Evolutionary conservation across 768 basidiomycete genomes (phyloP).

Genomic region (Terana coerulea): DNA sequence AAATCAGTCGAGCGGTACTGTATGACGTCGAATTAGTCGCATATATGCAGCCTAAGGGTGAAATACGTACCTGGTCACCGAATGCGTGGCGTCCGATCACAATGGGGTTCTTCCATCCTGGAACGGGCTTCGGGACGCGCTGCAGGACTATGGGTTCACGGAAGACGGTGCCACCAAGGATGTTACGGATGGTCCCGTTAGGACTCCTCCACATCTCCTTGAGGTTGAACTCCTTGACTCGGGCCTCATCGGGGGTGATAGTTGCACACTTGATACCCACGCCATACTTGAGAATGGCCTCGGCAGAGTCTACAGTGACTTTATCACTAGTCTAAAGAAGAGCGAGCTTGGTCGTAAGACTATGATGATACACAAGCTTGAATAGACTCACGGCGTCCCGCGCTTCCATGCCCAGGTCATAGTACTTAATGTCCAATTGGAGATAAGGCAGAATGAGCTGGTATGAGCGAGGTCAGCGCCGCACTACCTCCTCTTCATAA

Average conservation of each 20-base stretch:
- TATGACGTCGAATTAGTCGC: background rate
- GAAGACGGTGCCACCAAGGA: conserved; percentile 97
- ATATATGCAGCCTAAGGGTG: conserved; percentile 3
- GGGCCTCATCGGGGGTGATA: conserved; percentile 96
- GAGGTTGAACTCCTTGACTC: conserved; percentile 94
- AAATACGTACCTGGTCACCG: conserved; percentile 74
- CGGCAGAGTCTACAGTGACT: conserved; percentile 89
- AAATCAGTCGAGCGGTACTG: conserved; percentile 94
- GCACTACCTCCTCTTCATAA: too few species aligned
- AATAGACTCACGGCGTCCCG: conserved; percentile 66
- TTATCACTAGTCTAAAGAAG: conserved; percentile 77
- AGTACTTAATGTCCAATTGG: conserved; percentile 96
- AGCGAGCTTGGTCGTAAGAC: background rate
- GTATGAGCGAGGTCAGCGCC: background rate
- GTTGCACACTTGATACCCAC: conserved; percentile 99
- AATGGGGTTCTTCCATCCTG: conserved; percentile 97
- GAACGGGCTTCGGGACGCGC: conserved; percentile 88
- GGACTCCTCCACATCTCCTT: conserved; percentile 99
- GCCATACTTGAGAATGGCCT: conserved; percentile 90
- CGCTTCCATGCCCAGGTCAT: conserved; percentile 91
- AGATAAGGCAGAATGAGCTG: conserved; percentile 94
- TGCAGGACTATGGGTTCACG: conserved; percentile 94
- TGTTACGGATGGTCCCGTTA: conserved; percentile 97
- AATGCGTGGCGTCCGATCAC: conserved; percentile 96
- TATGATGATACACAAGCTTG: background rate